A percentile compares a stretch with the other conserved stretches of the same genome.
Evolutionary conservation across 257 asterid species (phyloP).

Genomic region (Jaltomata sinuosa): DNA sequence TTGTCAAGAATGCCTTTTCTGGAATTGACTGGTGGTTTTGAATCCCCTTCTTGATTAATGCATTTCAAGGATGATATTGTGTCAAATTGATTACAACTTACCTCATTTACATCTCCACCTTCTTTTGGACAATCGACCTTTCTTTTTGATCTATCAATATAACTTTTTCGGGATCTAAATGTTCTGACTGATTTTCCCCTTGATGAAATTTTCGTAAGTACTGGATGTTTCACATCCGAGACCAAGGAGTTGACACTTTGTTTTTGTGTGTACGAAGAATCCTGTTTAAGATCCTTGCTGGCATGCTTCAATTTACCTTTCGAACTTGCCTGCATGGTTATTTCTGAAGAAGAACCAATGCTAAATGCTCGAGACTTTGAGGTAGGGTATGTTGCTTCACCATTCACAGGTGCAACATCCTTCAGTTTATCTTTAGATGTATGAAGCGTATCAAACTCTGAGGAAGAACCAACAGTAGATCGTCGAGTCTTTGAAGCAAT

Average conservation of each 20-base stretch:
- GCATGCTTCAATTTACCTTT: slow-evolving; percentile 9
- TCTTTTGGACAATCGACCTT: slow-evolving; percentile 13
- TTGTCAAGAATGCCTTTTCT: slow-evolving; percentile 11
- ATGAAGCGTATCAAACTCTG: slow-evolving; percentile 15
- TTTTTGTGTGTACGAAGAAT: slow-evolving; percentile 23
- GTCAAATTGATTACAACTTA: slow-evolving; percentile 13
- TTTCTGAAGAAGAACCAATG: slow-evolving; percentile 29
- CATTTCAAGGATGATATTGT: slow-evolving; percentile 6
- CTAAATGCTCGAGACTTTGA: slow-evolving; percentile 12
- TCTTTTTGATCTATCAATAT: slow-evolving; percentile 12
- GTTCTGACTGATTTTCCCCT: slow-evolving; percentile 81
- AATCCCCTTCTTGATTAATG: slow-evolving; percentile 13
- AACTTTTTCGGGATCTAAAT: slow-evolving; percentile 27
- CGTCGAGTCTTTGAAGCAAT: slow-evolving; percentile 5
- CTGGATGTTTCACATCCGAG: slow-evolving; percentile 27
- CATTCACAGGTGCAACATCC: slow-evolving; percentile 8
- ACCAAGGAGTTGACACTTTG: slow-evolving; percentile 14
- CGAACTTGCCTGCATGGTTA: slow-evolving; percentile 9
- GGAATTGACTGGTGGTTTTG: slow-evolving; percentile 9
- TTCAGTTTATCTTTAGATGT: slow-evolving; percentile 7
- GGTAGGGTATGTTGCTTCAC: slow-evolving; percentile 5
- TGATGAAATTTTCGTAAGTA: slow-evolving; percentile 24
- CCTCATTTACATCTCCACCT: slow-evolving; percentile 16
- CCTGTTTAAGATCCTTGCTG: slow-evolving; percentile 16
- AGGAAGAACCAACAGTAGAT: slow-evolving; percentile 25